Evolutionary conservation across 441 rosid genomes (phyloP), one percentile per base, ranked within the genome.

Genomic region (Eruca vesicaria): DNA sequence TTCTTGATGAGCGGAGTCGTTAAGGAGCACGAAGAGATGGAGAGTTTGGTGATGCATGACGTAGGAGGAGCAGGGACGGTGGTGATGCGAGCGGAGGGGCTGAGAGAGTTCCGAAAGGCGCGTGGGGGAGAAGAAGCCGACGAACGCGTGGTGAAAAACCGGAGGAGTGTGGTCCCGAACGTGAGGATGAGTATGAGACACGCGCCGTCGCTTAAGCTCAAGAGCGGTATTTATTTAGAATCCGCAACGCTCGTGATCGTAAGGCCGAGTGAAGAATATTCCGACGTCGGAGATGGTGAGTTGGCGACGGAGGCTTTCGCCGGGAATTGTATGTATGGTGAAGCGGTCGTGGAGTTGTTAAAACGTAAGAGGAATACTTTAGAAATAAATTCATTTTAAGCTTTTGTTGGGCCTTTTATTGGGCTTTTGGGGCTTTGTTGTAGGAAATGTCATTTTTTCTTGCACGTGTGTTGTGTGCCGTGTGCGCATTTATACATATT

Each of bases 181-280:
- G 74, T 72, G 66, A 78, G 33, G 62, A 78, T 78, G 74, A 78
- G 62, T 32, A 73, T 72, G 81, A 72, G 81, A 73, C 74, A 78
- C 66, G 78, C 78, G 62, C 74, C 74, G 32, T 67, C 26, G 33
- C 70, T 78, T 19, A 72, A 32, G 55, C 81, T 78, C 3, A 68
- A 72, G 61, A 68, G 66, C 11, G 81, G 78, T 23, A 68, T 78
- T 1, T 72, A 70, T 55, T 68, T 78, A 21, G 62, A 72, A 55
- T 72, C 66, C 7, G 78, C 81, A 2, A 78, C 78, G 21, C 78
- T 78, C 1, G 78, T 78, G 15, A 18, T 78, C 6, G 62, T 78
- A 0, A 15, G 81, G 10, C 78, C 71, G 3, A 72, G 55, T 0
- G 70, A 55, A 31, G 53, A 2, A 0, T 6, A 8, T 31, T 28